phyloP scores from a whole-genome alignment of 768 basidiomycete genomes.

The Pisolithus orientalis region DNA sequence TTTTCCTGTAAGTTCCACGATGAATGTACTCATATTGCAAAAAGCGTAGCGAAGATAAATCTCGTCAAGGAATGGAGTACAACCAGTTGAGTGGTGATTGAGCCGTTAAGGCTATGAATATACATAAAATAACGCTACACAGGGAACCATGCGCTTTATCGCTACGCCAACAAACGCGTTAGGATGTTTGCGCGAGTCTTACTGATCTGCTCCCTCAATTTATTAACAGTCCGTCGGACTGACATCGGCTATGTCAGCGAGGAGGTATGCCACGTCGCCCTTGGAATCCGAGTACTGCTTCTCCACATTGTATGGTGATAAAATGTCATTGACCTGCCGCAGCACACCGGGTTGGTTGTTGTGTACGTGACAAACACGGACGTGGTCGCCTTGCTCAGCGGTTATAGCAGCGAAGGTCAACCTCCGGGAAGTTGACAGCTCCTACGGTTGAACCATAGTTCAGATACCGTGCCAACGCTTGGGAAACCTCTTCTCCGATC shows the following conservation, averaged over 20 bases:
- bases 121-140: neutral
- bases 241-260: conserved; percentile 95
- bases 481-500: conserved; percentile 93
- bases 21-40: conserved; percentile 9
- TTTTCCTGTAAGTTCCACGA: conserved; percentile 4
- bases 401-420: conserved; percentile 91
- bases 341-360: conserved; percentile 94
- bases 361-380: conserved; percentile 95
- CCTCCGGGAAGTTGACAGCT: conserved; percentile 98
- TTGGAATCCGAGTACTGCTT: conserved; percentile 99
- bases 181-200: conserved; percentile 82
- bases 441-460: conserved; percentile 87
- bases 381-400: conserved; percentile 69
- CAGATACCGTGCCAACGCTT: conserved; percentile 81
- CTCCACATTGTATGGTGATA: conserved; percentile 95
- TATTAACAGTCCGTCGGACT: conserved; percentile 73
- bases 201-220: conserved; percentile 71
- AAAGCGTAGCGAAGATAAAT: neutral
- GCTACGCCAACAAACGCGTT: conserved; percentile 73
- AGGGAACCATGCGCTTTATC: neutral
- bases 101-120: conserved; percentile 5
- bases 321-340: conserved; percentile 87
- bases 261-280: conserved; percentile 87
- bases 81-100: conserved; percentile 49
- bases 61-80: conserved; percentile 11